Evolutionary conservation across 441 rosid genomes (phyloP), one percentile per base, ranked within the genome.

Genomic region (Euphorbia celastroides): DNA sequence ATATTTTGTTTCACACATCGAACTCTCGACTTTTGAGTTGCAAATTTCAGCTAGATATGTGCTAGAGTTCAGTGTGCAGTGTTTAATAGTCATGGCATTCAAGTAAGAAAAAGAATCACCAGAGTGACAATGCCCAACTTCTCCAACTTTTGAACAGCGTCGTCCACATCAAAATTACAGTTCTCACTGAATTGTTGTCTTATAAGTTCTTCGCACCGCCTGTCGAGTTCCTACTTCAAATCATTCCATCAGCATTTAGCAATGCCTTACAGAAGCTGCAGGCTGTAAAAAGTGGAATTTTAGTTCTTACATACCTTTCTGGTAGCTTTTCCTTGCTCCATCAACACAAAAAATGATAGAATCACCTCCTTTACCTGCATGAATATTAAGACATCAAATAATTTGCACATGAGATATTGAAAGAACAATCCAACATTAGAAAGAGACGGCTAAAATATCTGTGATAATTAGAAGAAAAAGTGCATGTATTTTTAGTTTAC

Each of bases 91-190:
- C n/a, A n/a, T n/a, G n/a, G n/a, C n/a, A n/a, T n/a, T n/a, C n/a
- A n/a, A n/a, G n/a, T n/a, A n/a, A n/a, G n/a, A n/a, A n/a, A n/a
- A n/a, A n/a, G n/a, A n/a, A n/a, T 82, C 69, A 89, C 96, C 88
- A 83, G 89, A 63, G 82, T 44, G 75, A 94, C 86, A 10, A 95
- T 87, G 64, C 96, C 91, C 75, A 95, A 72, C 81, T 85, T 95
- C 83, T 90, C 90, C 58, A 95, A 78, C 85, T 95, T 95, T 64
- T 79, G 73, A 70, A 95, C 83, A 51, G 99, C 99, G 81, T 92
- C 97, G 59, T 90, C 99, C 76, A 95, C 98, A 59, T 92, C 96
- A 76, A 94, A 94, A 73, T 95, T 88, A 74, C 96, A 88, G 75
- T 81, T 81, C 79, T 81, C 92, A 30, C 74, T 84, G 72, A 92